Evolutionary conservation across 2,329 filamentous ascomycete genomes (phyloP).

Genomic region (Neonectria magnoliae): DNA sequence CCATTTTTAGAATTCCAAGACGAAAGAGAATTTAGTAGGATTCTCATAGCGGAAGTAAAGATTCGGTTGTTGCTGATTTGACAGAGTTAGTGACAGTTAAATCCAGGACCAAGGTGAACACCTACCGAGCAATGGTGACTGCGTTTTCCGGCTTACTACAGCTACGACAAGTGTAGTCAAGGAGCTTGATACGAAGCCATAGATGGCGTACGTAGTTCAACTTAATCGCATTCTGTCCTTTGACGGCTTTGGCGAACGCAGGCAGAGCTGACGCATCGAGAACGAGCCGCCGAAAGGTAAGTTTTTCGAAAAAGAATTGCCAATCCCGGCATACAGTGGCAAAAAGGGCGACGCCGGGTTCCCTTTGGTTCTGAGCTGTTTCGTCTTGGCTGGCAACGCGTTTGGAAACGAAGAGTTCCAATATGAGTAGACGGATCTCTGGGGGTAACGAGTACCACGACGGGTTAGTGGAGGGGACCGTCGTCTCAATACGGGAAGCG

Average conservation of each 20-base stretch:
- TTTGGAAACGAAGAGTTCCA: background rate
- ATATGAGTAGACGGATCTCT: background rate
- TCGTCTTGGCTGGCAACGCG: background rate
- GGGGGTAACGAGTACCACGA: background rate
- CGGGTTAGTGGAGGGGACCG: background rate
- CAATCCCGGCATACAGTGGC: conserved; percentile 13
- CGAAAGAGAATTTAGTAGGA: conserved; percentile 12
- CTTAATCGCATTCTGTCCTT: background rate
- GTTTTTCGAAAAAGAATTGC: conserved; percentile 15
- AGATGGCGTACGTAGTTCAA: conserved; percentile 10
- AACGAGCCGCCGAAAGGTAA: conserved; percentile 19
- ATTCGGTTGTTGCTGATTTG: conserved; percentile 14
- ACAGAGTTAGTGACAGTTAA: background rate
- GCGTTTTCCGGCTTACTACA: background rate
- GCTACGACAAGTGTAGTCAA: background rate
- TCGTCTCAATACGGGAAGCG: background rate
- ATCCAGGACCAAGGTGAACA: background rate
- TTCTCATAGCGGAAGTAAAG: background rate
- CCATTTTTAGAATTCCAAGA: background rate
- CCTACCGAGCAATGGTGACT: background rate
- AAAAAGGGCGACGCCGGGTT: background rate
- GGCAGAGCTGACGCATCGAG: background rate
- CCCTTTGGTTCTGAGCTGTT: background rate
- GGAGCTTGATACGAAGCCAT: conserved; percentile 14
- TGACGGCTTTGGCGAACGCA: background rate